These are phyloP conservation scores for Rhodotorula sp. DNA, from an alignment of 1,284 basidiomycete genomes.

Conservation along the genomic window DNA sequence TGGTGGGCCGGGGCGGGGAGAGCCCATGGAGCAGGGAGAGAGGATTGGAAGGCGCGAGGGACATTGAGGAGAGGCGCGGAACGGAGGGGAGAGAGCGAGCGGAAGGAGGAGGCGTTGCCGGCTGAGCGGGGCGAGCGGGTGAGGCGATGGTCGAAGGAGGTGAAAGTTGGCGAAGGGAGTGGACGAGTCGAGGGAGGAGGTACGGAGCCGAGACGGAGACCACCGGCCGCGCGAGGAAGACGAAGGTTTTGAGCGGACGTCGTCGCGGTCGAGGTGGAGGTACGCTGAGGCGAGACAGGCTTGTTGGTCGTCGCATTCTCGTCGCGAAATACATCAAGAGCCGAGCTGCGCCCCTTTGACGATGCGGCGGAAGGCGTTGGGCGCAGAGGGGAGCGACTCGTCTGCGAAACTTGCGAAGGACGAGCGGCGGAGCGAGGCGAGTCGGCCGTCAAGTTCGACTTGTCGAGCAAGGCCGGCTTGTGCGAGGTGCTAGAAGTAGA, in stretches of 20 bases:
- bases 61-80: neutral
- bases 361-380: too few relatives aligned
- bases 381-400: neutral
- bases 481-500: neutral
- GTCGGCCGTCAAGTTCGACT: slow-evolving; percentile 7
- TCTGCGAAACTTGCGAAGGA: neutral
- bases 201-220: neutral
- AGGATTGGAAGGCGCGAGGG: neutral
- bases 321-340: neutral
- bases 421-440: neutral
- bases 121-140: neutral
- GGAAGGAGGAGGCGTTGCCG: neutral
- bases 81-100: neutral
- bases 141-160: neutral
- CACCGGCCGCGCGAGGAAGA: too few relatives aligned
- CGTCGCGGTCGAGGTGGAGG: too few relatives aligned
- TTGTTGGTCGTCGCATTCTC: too few relatives aligned
- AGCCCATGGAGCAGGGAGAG: slow-evolving; percentile 1
- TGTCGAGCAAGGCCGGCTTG: slow-evolving; percentile 5
- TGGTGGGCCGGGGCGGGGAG: neutral
- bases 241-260: too few relatives aligned
- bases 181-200: neutral
- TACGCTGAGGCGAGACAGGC: too few relatives aligned
- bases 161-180: neutral
- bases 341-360: too few relatives aligned